Base-by-base conservation (phyloP, 106 monocot species). In the Triglochin maritima region DNA sequence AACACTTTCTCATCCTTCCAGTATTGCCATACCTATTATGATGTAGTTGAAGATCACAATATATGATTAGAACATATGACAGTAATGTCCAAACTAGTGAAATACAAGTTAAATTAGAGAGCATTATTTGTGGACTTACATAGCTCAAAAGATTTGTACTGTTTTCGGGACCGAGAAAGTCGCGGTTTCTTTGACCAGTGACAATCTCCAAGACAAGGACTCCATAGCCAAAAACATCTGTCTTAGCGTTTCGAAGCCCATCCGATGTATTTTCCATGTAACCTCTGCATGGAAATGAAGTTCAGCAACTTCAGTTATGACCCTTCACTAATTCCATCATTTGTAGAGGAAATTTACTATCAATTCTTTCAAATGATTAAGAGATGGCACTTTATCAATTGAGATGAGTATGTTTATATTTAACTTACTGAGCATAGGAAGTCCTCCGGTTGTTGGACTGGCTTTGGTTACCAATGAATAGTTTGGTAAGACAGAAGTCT, bases 191-290 rank as follows among this genome's bases (percentile, higher is more conserved):
- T 63, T 75, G 50, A 13, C 87, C 87, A 50, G 83, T 84, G 14
- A 87, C 73, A 54, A 87, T 87, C 78, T 87, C 87, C 9, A 87
- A 63, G 1, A 78, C 63, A 4, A 87, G 72, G 57, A 87, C 81
- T n/a, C 87, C 87, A 42, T 80, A 83, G 78, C 86, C 81, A 59
- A 78, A 87, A 0, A 80, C 77, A 51, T 86, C 82, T 7, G 79
- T 73, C 60, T 86, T 86, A 15, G 64, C 64, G 0, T 82, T 76
- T 50, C 74, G 71, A 9, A 65, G 49, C 4, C 86, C 86, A 45
- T 62, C 62, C 7, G 60, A 43, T 11, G 61, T 78, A 68, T 78
- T 80, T 54, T 87, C 83, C 78, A 80, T 78, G 69, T 87, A 87
- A 45, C 86, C 87, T 46, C 87, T 87, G 83, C 50, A 73, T 61